Evolutionary conservation across 2,329 filamentous ascomycete genomes (phyloP).

Genomic region (Arachnopeziza araneosa): DNA sequence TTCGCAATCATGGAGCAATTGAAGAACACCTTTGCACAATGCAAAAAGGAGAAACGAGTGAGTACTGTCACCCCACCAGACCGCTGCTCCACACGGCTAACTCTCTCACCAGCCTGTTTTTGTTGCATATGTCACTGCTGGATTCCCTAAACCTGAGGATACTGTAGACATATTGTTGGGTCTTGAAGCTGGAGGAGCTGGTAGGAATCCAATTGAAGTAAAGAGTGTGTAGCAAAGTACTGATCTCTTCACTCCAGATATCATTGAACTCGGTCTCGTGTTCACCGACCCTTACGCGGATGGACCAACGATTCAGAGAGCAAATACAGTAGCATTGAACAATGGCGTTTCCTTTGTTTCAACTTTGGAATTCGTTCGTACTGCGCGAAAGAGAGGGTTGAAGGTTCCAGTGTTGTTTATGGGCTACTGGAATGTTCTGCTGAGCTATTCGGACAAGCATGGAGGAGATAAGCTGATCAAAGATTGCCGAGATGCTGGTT

Average conservation of each 20-base stretch:
- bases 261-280: conserved; percentile 92
- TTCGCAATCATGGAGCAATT: conserved; percentile 39
- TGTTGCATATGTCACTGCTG: conserved; percentile 94
- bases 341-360: conserved; percentile 82
- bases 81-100: background rate
- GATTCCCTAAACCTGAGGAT: conserved; percentile 76
- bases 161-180: conserved; percentile 80
- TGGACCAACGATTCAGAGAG: conserved; percentile 91
- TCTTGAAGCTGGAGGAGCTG: conserved; percentile 88
- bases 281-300: conserved; percentile 99
- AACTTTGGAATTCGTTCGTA: conserved; percentile 77
- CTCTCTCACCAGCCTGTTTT: conserved; percentile 49
- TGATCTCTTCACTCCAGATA: conserved; percentile 52
- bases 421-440: conserved; percentile 97
- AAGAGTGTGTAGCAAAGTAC: background rate
- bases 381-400: conserved; percentile 71
- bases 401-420: conserved; percentile 84
- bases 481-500: conserved; percentile 76
- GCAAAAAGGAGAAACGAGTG: conserved; percentile 45
- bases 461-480: conserved; percentile 84
- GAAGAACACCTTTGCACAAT: conserved; percentile 50
- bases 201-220: conserved; percentile 41
- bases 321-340: conserved; percentile 83
- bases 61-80: conserved; percentile 9
- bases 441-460: conserved; percentile 56